Conservation (phyloP, 1,284 basidiomycete species). For the Cryptococcus deneoformans region DNA sequence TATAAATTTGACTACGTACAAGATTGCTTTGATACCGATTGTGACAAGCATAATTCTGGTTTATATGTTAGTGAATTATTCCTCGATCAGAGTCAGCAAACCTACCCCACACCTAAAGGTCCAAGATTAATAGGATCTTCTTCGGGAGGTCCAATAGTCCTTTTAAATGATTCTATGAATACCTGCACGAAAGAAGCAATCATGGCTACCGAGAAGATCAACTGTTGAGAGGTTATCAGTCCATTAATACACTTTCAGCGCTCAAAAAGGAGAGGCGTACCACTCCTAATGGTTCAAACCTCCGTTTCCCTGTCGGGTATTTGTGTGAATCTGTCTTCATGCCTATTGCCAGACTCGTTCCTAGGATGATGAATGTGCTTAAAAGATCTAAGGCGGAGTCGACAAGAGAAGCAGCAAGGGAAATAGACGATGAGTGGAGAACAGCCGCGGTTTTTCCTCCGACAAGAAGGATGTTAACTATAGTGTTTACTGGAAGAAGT, state of each 20-base stretch:
- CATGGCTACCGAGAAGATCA: slow-evolving; percentile 59
- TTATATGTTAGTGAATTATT: not conserved
- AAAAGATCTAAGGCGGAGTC: slow-evolving; percentile 58
- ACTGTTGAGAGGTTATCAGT: slow-evolving; percentile 17
- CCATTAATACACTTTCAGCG: not conserved
- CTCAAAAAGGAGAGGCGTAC: slow-evolving; percentile 16
- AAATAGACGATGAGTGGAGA: slow-evolving; percentile 56
- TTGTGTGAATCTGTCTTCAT: slow-evolving; percentile 38
- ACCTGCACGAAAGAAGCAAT: slow-evolving; percentile 54
- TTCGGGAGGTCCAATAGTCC: slow-evolving; percentile 40
- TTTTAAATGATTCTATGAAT: slow-evolving; percentile 52
- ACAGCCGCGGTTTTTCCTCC: slow-evolving; percentile 54
- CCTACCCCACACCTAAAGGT: slow-evolving; percentile 43
- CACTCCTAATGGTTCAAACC: slow-evolving; percentile 53
- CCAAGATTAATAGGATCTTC: slow-evolving; percentile 39
- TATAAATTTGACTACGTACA: slow-evolving; percentile 37
- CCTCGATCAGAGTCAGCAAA: not conserved
- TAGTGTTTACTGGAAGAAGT: slow-evolving; percentile 40
- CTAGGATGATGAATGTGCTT: slow-evolving; percentile 53
- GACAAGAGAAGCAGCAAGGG: slow-evolving; percentile 56
- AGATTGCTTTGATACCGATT: slow-evolving; percentile 54
- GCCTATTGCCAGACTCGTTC: slow-evolving; percentile 47
- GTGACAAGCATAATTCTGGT: slow-evolving; percentile 54
- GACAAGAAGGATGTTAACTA: slow-evolving; percentile 54
- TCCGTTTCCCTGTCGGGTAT: slow-evolving; percentile 55